Evolutionary conservation across 768 basidiomycete species (phyloP), one percentile per base, ranked within the genome.

Genomic region (Mrakia hoshinonis): DNA sequence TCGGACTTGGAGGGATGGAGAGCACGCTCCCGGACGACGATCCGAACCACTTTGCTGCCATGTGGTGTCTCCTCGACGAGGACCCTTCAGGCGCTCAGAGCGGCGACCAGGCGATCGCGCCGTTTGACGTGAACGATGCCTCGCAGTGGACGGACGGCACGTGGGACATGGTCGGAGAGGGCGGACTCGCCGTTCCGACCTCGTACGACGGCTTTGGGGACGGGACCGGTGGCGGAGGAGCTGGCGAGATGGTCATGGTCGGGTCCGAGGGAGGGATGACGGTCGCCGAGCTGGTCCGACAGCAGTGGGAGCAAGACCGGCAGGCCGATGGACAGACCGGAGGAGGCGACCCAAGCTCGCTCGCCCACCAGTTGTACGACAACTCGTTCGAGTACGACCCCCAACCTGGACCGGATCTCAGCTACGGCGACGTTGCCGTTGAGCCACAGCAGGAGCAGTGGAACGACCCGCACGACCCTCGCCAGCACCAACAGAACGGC

Each of bases 61-160:
- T 62, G 34, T 70, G 69, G 69, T 70, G 60, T 2, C 47, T 70
- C 12, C 69, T 70, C 51, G 69, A 70, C 36, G 69, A 70, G 20
- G 69, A 64, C 10, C 22, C 31, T 12, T 47, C 48, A 10, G 15
- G 18, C 31, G 43, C 24, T 5, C 47, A 49, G 7, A 29, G 31
- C 36, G 26, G 22, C 3, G 60, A 34, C 34, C 55, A 60, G 31
- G 55, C 15, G 7, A 26, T 60, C 55, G 15, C 48, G 2, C 10
- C 48, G 24, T 47, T 3, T 22, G 24, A 20, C 13, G 46, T 43
- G 26, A 15, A n/a, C 22, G 46, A 46, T 3, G 38, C 29, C 31
- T 22, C 26, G 24, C 26, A 26, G 15, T 66, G 64, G 64, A 47
- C 64, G 3, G 64, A 47, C 29, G 64, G 43, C 3, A 43, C 48